phyloP scores from a whole-genome alignment of 306 rosid genomes.

The Rosa multiflora region DNA sequence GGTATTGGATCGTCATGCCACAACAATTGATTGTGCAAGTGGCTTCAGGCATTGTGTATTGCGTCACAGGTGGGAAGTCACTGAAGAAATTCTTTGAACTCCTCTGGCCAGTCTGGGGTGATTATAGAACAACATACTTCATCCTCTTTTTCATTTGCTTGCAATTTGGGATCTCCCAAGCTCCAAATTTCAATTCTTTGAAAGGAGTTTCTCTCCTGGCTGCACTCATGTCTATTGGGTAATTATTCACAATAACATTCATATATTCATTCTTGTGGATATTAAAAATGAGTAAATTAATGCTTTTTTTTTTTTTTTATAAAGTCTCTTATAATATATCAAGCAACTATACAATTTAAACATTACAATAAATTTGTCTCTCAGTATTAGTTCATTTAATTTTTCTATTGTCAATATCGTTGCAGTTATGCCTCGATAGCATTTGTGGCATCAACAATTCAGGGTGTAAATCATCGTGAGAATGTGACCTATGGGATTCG shows the following conservation, averaged over 20 bases:
- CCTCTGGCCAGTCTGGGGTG: not conserved
- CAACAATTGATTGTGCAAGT: constrained; percentile 57
- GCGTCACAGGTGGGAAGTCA: constrained; percentile 70
- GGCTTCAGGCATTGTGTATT: constrained; percentile 55
- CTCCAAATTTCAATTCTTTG: constrained; percentile 60
- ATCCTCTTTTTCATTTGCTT: constrained; percentile 37
- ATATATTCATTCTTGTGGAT: not conserved
- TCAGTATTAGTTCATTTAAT: no score
- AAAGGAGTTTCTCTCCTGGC: constrained; percentile 54
- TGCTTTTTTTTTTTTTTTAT: no score
- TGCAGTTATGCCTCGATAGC: constrained; percentile 54
- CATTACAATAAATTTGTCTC: no score
- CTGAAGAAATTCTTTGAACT: constrained; percentile 54
- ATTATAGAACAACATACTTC: constrained; percentile 41
- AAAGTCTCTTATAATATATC: no score
- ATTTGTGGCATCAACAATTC: constrained; percentile 32
- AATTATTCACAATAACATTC: not conserved
- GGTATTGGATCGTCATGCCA: constrained; percentile 54
- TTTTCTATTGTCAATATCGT: not conserved
- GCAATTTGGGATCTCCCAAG: constrained; percentile 54
- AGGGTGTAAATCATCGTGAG: constrained; percentile 22
- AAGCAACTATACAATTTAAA: no score
- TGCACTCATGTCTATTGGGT: constrained; percentile 60
- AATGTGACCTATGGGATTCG: constrained; percentile 33
- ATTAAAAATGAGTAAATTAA: not conserved